Evolutionary conservation across 2,329 filamentous ascomycete species (phyloP).

Genomic region (Scleromitrula shiraiana): DNA sequence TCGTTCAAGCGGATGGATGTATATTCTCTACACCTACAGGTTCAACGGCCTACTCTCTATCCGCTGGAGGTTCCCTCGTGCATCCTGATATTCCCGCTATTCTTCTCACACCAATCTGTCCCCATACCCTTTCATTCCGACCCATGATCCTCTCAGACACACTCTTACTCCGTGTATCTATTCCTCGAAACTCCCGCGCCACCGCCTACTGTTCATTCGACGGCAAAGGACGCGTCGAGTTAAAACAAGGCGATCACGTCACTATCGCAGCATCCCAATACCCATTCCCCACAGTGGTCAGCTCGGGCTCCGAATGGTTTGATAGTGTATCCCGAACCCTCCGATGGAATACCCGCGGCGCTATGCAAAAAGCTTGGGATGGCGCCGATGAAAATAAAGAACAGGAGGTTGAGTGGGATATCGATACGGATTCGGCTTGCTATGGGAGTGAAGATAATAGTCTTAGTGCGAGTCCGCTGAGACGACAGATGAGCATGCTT

Average conservation of each 20-base stretch:
- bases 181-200: constrained; percentile 77
- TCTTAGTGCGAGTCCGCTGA: constrained; percentile 56
- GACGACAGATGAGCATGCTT: constrained; percentile 66
- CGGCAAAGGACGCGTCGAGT: constrained; percentile 89
- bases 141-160: constrained; percentile 97
- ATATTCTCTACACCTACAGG: constrained; percentile 97
- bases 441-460: constrained; percentile 68
- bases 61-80: constrained; percentile 88
- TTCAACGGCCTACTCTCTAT: constrained; percentile 91
- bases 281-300: constrained; percentile 92
- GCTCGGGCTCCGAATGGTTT: constrained; percentile 89
- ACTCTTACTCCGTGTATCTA: constrained; percentile 80
- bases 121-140: constrained; percentile 91
- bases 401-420: constrained; percentile 71
- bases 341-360: constrained; percentile 89
- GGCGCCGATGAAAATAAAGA: constrained; percentile 35
- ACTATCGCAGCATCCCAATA: constrained; percentile 95
- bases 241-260: constrained; percentile 88
- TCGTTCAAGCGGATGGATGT: constrained; percentile 93
- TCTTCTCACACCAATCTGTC: constrained; percentile 92
- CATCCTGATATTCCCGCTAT: constrained; percentile 97
- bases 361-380: constrained; percentile 80
- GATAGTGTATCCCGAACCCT: constrained; percentile 88
- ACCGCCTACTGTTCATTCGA: constrained; percentile 97
- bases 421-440: constrained; percentile 76